Base-by-base conservation (phyloP, 345 rosid genomes). In the Euphorbia pulcherrima region DNA sequence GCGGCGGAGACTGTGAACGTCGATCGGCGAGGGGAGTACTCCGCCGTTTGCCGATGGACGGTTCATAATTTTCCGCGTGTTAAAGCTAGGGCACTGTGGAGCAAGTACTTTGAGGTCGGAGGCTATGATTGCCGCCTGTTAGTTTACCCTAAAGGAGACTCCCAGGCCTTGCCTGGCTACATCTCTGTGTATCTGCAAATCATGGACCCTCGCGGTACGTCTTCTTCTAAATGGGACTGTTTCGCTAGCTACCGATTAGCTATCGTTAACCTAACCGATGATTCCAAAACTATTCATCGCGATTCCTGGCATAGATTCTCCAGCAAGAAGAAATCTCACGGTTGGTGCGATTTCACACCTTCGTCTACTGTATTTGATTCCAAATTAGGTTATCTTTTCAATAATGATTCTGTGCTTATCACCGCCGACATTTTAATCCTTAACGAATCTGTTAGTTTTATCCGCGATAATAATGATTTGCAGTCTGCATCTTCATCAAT, bases 221-320 rank as follows among this genome's bases (percentile, higher is more conserved):
- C 88, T 0, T 63, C 90, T 17, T 81, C 97, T 10, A 93, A 93
- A 77, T 92, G 99, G 99, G 99, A 95, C 79, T 95, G 99, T 57
- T 95, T 95, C 79, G 97, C 97, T 27, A 92, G 99, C 83, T 95
- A 95, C 65, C 90, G 97, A 9, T 81, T 95, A 28, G 85, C 97
- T 8, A 85, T 95, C 69, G 89, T 87, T 14, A 95, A 92, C 74
- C 75, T 78, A 37, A 69, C 81, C 17, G 97, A 94, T 21, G 97
- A 92, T 68, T 88, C 97, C 57, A 89, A 89, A 73, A 82, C 92
- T 14, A 92, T 94, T 65, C 97, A 92, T 55, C 91, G 90, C 46
- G 99, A 92, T 82, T 91, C 97, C n/a, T 94, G 99, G 99, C 99
- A 94, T 71, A 78, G 97, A 0, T 91, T 94, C 78, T 94, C 97